Base-by-base conservation (phyloP, 768 basidiomycete species). In the Leccinum subtestaceum region DNA sequence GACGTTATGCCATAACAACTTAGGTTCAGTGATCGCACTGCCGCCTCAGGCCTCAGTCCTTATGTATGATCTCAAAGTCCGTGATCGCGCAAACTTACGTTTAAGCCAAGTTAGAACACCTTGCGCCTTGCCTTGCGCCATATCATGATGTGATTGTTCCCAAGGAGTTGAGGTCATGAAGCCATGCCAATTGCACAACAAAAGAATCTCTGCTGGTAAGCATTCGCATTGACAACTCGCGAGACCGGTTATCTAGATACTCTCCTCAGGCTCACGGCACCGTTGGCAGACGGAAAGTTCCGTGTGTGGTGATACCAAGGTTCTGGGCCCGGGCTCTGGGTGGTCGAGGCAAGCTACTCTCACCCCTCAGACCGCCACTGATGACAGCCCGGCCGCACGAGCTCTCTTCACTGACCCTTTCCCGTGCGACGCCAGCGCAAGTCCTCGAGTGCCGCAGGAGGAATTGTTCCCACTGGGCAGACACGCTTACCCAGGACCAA, bases 341-440 rank as follows among this genome's bases (percentile, higher is more conserved):
- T 11, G 21, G 23, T 31, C 11, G 17, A 31, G 19, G 11, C 23
- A 19, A 29, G 27, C 23, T 32, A 23, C 34, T n/a, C 27, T 27
- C 57, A 31, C 8, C 2, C 21, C n/a, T n/a, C 40, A 7, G n/a
- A 43, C 19, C 29, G 15, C 27, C 36, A 15, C 5, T 19, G 34
- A 56, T 29, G 17, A 19, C 76, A 5, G 78, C 80, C 1, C 61
- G 82, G 32, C 32, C 5, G 32, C 32, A 13, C 32, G 32, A 34
- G 32, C 32, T 34, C 32, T 34, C 32, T 0, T 34, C 32, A 34
- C 12, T 34, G 32, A 34, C 12, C 32, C 32, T 34, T 10, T 82
- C 79, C 61, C 70, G 68, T 10, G 84, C 82, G 27, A 83, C 81
- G n/a, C 66, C 70, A 4, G 74, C 75, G 32, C 84, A 85, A 63